Evolutionary conservation across 148 eudicot species (phyloP), one percentile per base, ranked within the genome.

Genomic region (Arbutus unedo): DNA sequence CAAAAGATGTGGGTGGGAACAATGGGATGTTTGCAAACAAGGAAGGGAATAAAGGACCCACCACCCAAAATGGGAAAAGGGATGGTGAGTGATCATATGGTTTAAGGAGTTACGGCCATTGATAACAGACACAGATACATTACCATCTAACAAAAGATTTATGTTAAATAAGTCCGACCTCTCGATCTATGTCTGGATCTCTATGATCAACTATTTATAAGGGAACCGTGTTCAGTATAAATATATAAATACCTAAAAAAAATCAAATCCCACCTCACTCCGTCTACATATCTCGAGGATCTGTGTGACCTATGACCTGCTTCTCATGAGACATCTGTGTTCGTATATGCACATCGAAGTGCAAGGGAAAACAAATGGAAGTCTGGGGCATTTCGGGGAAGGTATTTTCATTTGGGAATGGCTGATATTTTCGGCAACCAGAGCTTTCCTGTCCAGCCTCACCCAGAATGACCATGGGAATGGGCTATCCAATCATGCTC

Each of bases 21-120:
- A 78, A 78, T 78, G 81, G 68, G 14, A 38, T 79, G 14, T 48
- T 74, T 48, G 38, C 77, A n/a, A 47, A 74, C 77, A 74, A 21
- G 19, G 81, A 9, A 54, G 81, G 81, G 81, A 31, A 66, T 45
- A 47, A 16, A 56, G 31, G 81, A 8, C 64, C 67, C 67, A 8
- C 49, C 64, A 59, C 64, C 64, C 3, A 59, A 19, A 59, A 59
- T n/a, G 66, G 66, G 3, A 2, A 60, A 60, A n/a, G 66, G 8
- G 66, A n/a, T 60, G 25, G 66, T 60, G 66, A 60, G 66, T n/a
- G 25, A 3, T 60, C 66, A 5, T 10, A n/a, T 8, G 25, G 66
- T 19, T 60, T 8, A 60, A 60, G 19, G 25, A 8, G 66, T n/a
- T 60, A 31, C 38, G 38, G 38, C 38, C 38, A 31, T 31, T 1